Percentiles rank a stretch among this genome's conserved stretches.
Conservation (phyloP, 495 filamentous ascomycete species). For the Penicillium robsamsonii region DNA sequence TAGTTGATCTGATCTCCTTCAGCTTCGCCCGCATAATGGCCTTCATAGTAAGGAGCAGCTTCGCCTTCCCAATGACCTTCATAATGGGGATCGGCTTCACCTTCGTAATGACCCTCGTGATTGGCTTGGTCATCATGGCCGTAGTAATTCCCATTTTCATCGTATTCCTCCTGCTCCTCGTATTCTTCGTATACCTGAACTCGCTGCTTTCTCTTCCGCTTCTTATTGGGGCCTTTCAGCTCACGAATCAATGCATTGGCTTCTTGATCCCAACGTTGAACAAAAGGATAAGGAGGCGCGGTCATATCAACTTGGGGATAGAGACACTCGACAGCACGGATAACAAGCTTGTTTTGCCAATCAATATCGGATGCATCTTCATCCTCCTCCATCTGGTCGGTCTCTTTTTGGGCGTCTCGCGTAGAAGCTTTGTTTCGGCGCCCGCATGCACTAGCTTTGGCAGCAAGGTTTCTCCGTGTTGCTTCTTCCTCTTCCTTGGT, state of each 20-base stretch:
- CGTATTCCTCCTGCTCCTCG: slow-evolving; percentile 32
- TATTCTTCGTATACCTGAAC: slow-evolving; percentile 43
- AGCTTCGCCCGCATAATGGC: slow-evolving; percentile 18
- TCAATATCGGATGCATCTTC: slow-evolving; percentile 36
- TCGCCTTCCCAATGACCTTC: slow-evolving; percentile 25
- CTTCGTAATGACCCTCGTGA: slow-evolving; percentile 34
- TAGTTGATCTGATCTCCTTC: slow-evolving; percentile 51
- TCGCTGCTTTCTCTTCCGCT: slow-evolving; percentile 57
- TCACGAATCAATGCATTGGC: slow-evolving; percentile 52
- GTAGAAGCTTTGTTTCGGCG: slow-evolving; percentile 16
- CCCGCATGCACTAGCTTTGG: slow-evolving; percentile 28
- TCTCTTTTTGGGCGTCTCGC: slow-evolving; percentile 7
- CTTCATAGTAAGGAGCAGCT: slow-evolving; percentile 5
- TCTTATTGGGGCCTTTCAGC: slow-evolving; percentile 46
- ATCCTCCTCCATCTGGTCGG: slow-evolving; percentile 24
- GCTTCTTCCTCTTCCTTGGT: slow-evolving; percentile 65
- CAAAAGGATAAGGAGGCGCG: slow-evolving; percentile 84
- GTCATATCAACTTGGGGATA: slow-evolving; percentile 69
- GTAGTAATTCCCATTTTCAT: slow-evolving; percentile 14
- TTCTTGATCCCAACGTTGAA: slow-evolving; percentile 81
- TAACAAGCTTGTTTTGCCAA: slow-evolving; percentile 72
- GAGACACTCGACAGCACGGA: slow-evolving; percentile 80
- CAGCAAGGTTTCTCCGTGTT: slow-evolving; percentile 55
- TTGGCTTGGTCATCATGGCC: slow-evolving; percentile 15
- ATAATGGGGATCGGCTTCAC: slow-evolving; percentile 18